Evolutionary conservation across 495 filamentous ascomycete species (phyloP), one percentile per base, ranked within the genome.

Genomic region (Pyrenopolyporus hunteri): DNA sequence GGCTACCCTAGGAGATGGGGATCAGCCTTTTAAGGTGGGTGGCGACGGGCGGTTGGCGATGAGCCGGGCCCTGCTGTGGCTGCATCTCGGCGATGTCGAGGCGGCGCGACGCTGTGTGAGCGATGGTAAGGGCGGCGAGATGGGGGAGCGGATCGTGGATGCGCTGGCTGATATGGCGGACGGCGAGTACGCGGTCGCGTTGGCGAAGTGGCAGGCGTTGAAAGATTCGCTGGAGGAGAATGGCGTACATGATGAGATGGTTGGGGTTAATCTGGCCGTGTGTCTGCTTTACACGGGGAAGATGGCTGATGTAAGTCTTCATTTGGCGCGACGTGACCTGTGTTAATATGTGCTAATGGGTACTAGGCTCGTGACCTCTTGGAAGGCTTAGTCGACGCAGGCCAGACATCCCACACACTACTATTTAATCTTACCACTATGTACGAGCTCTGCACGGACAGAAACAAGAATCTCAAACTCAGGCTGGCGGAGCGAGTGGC

Each of bases 361-460:
- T 13, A 26, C 2, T 29, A 85, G 87, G 84, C 87, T 3, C 83
- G 83, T 17, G 66, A 73, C 6, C 65, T 88, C 4, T 74, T 96
- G 1, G 88, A 92, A 63, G 72, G 75, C 0, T 73, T 93, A 16
- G 73, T 91, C 6, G 80, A 83, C 4, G 65, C 76, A 1, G 82
- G 84, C 5, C 74, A 83, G 16, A 82, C 84, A 0, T 95, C 92
- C 59, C 82, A 85, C 37, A 88, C 88, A 6, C 70, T 95, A 13
- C 81, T 91, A 1, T 98, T 97, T 73, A 98, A 98, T 69, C 77
- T 98, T 6, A 82, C 85, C 11, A 97, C 94, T 0, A 83, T 96
- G 63, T 98, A 96, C 69, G 94, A 98, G 72, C 83, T 98, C 4
- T 93, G 89, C 64, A 90, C 88, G 1, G 93, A 98, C 53, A 81